phyloP scores from a whole-genome alignment of 169 alveolate species.

The Ichthyophthirius multifiliis region DNA sequence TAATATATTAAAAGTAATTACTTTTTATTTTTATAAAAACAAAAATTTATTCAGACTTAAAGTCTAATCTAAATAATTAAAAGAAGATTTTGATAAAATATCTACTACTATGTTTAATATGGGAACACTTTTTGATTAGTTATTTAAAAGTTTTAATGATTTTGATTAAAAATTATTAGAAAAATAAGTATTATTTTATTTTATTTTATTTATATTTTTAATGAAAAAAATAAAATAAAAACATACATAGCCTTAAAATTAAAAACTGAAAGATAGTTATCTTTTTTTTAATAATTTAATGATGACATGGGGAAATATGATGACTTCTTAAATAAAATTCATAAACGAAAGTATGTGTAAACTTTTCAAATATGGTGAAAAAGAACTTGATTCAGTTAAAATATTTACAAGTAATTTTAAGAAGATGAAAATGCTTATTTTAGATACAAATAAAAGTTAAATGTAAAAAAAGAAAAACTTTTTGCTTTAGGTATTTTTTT shows the following conservation, averaged over 20 bases:
- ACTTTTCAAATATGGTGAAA: not conserved
- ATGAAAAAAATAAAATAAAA: not conserved
- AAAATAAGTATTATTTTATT: not conserved
- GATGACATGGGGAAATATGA: conserved; percentile 6
- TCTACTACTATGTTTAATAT: not conserved
- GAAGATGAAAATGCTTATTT: not conserved
- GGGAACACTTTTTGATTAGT: not conserved
- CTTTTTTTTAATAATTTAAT: not conserved
- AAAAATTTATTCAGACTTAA: not conserved
- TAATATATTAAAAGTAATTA: not conserved
- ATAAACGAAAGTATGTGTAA: not conserved
- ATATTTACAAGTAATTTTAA: not conserved
- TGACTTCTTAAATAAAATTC: not conserved
- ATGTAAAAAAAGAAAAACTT: not conserved
- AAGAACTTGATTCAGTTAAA: not conserved
- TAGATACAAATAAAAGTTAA: not conserved
- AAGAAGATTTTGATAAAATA: not conserved
- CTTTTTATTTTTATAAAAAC: not conserved
- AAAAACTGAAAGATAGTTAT: not conserved
- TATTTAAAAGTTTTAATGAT: not conserved
- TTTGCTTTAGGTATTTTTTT: not conserved
- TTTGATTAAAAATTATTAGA: not conserved
- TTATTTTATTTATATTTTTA: not conserved
- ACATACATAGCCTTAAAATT: no score
- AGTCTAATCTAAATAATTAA: not conserved